Percentiles rank a stretch among this genome's conserved stretches.
phyloP scores from a whole-genome alignment of 2,329 filamentous ascomycete genomes.

The Cladosporium velox region DNA sequence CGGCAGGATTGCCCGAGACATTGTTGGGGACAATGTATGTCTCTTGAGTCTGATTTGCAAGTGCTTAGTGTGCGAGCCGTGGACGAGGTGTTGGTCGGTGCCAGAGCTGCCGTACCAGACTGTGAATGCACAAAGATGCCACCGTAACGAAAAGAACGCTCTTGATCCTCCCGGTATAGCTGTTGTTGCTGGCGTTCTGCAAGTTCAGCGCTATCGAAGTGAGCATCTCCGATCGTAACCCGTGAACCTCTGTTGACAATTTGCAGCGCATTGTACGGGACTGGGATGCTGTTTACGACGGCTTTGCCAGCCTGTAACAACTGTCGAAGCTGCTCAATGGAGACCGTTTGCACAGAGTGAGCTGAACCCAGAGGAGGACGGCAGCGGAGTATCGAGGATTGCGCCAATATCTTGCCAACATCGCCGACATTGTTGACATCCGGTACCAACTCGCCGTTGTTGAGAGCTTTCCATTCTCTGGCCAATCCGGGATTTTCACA shows the following conservation, averaged over 20 bases:
- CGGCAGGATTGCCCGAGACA: background rate
- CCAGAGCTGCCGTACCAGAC: background rate
- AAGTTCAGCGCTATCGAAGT: background rate
- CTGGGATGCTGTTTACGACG: background rate
- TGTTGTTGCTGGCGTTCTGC: background rate
- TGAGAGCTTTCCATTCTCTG: background rate
- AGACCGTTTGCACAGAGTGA: background rate
- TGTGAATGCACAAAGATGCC: background rate
- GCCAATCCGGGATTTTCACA: background rate
- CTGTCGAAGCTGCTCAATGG: background rate
- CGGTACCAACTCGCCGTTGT: background rate
- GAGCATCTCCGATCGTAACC: background rate
- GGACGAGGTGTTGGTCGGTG: background rate
- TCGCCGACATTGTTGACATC: background rate
- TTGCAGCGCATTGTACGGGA: background rate
- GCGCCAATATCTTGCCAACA: background rate
- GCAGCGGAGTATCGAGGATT: background rate
- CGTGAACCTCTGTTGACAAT: background rate
- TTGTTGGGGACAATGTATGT: background rate
- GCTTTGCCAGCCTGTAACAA: background rate
- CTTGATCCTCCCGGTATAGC: background rate
- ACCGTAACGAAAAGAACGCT: background rate
- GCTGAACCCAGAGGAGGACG: background rate
- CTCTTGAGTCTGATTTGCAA: background rate
- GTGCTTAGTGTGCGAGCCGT: background rate